phyloP scores from a whole-genome alignment of 1,139 yeast genomes.

The Hansenula lynferdii region DNA sequence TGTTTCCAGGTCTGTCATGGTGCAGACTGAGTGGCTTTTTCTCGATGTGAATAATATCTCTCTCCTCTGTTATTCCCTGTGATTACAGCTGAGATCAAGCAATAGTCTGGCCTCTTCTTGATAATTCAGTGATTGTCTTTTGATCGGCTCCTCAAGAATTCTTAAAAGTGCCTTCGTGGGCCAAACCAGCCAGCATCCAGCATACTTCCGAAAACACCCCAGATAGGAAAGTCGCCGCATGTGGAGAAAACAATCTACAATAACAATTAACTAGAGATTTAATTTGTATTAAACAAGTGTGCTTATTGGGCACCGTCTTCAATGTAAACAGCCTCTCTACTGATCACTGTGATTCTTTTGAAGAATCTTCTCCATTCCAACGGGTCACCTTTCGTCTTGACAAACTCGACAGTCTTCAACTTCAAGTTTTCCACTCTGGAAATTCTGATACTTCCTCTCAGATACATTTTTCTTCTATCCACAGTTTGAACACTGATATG shows the following conservation, averaged over 20 bases:
- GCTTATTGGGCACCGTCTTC: too few species aligned
- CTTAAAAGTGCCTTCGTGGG: too few species aligned
- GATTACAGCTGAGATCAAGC: too few species aligned
- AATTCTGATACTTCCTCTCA: constrained; percentile 45
- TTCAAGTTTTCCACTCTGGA: constrained; percentile 28
- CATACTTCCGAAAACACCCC: background rate
- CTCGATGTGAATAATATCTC: too few species aligned
- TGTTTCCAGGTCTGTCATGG: constrained; percentile 8
- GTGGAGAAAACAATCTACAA: too few species aligned
- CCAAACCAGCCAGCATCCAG: too few species aligned
- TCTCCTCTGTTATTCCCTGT: too few species aligned
- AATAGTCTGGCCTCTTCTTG: too few species aligned
- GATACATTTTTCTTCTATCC: constrained; percentile 41
- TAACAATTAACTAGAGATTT: too few species aligned
- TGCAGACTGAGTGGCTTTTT: background rate
- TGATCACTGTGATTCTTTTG: constrained; percentile 44
- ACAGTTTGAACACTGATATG: constrained; percentile 36
- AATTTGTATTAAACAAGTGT: too few species aligned
- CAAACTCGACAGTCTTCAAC: constrained; percentile 44
- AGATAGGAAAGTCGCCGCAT: background rate
- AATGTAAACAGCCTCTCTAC: constrained; percentile 46
- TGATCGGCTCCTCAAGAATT: too few species aligned
- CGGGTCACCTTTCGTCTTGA: constrained; percentile 56
- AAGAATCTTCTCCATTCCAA: constrained; percentile 64
- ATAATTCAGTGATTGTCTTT: too few species aligned